phyloP scores from a whole-genome alignment of 345 rosid species.

The Eutrema heterophyllum region DNA sequence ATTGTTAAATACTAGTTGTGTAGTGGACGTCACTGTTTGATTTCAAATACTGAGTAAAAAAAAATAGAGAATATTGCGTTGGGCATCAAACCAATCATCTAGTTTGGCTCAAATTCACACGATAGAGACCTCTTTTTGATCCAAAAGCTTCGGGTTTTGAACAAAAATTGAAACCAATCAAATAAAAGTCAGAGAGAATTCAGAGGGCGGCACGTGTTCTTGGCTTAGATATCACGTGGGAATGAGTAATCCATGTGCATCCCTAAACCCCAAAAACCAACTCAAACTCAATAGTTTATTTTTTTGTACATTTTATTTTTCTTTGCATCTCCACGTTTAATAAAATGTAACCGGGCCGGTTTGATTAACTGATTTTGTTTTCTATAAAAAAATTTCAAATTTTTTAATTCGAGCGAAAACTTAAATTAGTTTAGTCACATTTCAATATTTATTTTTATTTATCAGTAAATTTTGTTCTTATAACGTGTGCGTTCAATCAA shows the following conservation, averaged over 20 bases:
- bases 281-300: not conserved
- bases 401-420: not conserved
- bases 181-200: conserved; percentile 30
- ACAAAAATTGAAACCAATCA: conserved; percentile 24
- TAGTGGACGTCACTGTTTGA: not conserved
- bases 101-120: conserved; percentile 34
- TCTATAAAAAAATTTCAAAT: no score
- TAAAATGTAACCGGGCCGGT: not conserved
- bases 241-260: conserved; percentile 32
- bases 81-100: conserved; percentile 30
- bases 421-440: not conserved
- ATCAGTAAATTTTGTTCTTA: no score
- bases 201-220: conserved; percentile 30
- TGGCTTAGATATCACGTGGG: conserved; percentile 32
- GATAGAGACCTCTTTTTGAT: conserved; percentile 35
- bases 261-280: conserved; percentile 25
- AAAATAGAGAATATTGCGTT: conserved; percentile 15
- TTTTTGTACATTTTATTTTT: not conserved
- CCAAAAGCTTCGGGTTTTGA: conserved; percentile 29
- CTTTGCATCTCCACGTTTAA: not conserved
- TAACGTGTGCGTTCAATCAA: no score
- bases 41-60: not conserved
- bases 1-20: not conserved
- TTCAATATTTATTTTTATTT: no score
- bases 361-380: not conserved